Percentiles rank a stretch among this genome's conserved stretches.
Conservation (phyloP, 768 basidiomycete genomes). For the Trametes cingulata region DNA sequence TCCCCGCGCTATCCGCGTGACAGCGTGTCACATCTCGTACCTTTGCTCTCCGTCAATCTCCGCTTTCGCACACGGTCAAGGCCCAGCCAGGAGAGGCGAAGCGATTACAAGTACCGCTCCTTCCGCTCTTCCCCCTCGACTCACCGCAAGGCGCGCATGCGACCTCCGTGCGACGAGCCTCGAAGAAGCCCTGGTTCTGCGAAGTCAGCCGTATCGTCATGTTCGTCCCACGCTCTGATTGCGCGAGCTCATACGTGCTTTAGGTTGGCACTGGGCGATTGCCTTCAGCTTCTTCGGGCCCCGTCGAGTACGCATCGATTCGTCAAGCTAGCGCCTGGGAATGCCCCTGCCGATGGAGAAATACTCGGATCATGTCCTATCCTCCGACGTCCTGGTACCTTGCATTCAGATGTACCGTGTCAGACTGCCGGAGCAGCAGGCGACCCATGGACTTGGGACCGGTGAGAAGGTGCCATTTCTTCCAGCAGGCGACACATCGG, state of each 20-base stretch:
- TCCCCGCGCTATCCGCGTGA: conserved; percentile 3
- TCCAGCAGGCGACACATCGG: not conserved
- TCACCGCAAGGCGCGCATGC: not conserved
- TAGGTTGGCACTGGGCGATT: not conserved
- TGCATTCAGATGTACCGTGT: not conserved
- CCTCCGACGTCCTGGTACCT: conserved; percentile 9
- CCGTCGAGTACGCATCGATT: conserved; percentile 1
- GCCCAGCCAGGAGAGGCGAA: conserved; percentile 12
- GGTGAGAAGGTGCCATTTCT: not conserved
- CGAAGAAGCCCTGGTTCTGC: not conserved
- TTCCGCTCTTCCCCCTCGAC: conserved; percentile 9
- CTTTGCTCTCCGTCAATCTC: conserved; percentile 14
- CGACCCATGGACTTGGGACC: not conserved
- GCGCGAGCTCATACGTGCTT: not conserved
- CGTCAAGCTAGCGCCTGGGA: not conserved
- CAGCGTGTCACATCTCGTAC: conserved; percentile 7
- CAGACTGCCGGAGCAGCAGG: not conserved
- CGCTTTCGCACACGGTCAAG: conserved; percentile 4
- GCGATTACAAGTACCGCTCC: conserved; percentile 4
- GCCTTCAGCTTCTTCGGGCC: conserved; percentile 4
- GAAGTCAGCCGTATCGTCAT: not conserved
- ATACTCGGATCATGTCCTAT: conserved; percentile 11
- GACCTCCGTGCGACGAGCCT: not conserved
- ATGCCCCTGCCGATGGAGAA: conserved; percentile 2
- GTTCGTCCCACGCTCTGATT: conserved; percentile 8